Evolutionary conservation across 2,329 filamentous ascomycete genomes (phyloP).

Genomic region (Sphaerostilbella broomeana): DNA sequence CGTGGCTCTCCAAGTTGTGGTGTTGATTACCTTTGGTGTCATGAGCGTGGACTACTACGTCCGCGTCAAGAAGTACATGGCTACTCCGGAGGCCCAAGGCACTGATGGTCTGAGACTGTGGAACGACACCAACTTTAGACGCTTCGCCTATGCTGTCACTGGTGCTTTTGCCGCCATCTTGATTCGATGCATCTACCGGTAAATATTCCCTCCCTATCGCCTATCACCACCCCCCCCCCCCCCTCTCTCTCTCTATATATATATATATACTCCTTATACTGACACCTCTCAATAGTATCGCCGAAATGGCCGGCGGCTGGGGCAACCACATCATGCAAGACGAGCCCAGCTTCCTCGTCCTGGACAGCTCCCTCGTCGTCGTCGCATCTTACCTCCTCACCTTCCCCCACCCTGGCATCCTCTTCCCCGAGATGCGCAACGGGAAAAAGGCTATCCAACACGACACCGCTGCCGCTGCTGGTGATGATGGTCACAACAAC

Average conservation of each 20-base stretch:
- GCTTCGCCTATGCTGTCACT: constrained; percentile 38
- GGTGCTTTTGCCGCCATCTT: constrained; percentile 41
- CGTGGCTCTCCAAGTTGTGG: constrained; percentile 47
- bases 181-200: constrained; percentile 50
- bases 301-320: constrained; percentile 60
- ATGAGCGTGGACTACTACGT: constrained; percentile 40
- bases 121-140: constrained; percentile 35
- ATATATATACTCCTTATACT: constrained; percentile 10
- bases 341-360: constrained; percentile 51
- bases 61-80: constrained; percentile 35
- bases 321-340: constrained; percentile 58
- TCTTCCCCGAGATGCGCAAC: constrained; percentile 49
- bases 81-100: constrained; percentile 20
- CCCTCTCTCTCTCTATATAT: background rate
- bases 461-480: no score
- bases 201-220: constrained; percentile 18
- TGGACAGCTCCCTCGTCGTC: constrained; percentile 47
- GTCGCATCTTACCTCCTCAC: constrained; percentile 45
- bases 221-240: no score
- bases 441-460: no score
- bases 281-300: constrained; percentile 36
- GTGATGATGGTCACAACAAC: no score
- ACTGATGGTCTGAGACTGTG: constrained; percentile 33
- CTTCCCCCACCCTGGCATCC: constrained; percentile 46
- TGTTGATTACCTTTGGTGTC: constrained; percentile 40